Conservation (phyloP, 2,329 filamentous ascomycete species). For the Ophiostoma sp. region DNA sequence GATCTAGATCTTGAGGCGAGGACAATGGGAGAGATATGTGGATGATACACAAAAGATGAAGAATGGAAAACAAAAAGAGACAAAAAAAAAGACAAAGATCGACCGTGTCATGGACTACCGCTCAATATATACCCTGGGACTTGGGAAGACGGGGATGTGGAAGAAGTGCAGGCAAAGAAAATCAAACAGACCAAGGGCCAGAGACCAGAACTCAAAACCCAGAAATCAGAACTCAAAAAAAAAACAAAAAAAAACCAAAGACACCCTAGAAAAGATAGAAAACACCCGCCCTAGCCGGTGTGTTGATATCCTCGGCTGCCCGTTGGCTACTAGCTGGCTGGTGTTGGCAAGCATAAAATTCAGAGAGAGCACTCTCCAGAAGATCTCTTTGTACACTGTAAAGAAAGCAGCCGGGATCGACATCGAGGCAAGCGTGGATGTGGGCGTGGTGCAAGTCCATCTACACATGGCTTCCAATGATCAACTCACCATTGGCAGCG, state of each 20-base stretch:
- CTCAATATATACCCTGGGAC: not conserved
- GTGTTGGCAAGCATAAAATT: not conserved
- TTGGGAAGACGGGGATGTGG: not conserved
- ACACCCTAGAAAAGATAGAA: not conserved
- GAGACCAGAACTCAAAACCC: too few relatives aligned
- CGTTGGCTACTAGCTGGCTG: slow-evolving; percentile 15
- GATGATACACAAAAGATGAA: not conserved
- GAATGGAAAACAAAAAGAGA: not conserved
- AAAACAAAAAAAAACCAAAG: not conserved
- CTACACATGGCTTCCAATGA: not conserved
- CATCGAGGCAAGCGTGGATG: not conserved
- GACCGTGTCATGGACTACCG: not conserved
- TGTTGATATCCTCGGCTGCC: slow-evolving; percentile 17
- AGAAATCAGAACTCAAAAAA: too few relatives aligned
- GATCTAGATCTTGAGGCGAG: not conserved
- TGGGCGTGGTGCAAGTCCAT: not conserved
- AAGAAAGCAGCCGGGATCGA: not conserved
- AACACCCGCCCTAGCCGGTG: not conserved
- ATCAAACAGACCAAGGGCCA: not conserved
- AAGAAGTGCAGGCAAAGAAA: not conserved
- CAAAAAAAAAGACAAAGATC: not conserved
- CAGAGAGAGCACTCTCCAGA: too few relatives aligned
- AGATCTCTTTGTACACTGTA: not conserved
- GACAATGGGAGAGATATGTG: not conserved
- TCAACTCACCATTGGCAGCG: not conserved